Conservation (phyloP, 352 stramenopile genomes). For the Phytophthora sp. region DNA sequence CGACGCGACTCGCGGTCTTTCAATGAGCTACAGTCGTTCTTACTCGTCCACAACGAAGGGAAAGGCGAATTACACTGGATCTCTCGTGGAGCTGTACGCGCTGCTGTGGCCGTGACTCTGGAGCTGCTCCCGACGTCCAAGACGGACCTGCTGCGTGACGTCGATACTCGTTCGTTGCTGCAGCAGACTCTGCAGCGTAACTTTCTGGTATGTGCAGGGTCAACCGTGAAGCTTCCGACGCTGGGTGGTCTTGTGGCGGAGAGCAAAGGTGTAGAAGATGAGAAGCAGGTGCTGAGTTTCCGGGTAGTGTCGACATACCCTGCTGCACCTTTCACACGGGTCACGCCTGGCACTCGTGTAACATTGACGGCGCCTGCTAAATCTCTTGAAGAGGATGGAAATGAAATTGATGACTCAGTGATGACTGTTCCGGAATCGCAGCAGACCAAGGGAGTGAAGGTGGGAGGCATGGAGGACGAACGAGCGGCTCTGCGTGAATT, state of each 20-base stretch:
- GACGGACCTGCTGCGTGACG: conserved; percentile 33
- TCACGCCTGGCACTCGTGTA: conserved; percentile 57
- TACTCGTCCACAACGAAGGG: conserved; percentile 15
- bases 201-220: conserved; percentile 45
- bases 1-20: conserved; percentile 24
- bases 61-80: conserved; percentile 49
- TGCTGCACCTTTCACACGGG: conserved; percentile 32
- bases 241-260: conserved; percentile 30
- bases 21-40: conserved; percentile 29
- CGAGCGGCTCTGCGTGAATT: conserved; percentile 66
- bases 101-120: conserved; percentile 60
- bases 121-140: conserved; percentile 34
- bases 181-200: conserved; percentile 64
- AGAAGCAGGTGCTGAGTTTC: conserved; percentile 37
- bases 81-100: conserved; percentile 42
- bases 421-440: not conserved
- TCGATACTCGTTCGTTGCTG: conserved; percentile 53
- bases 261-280: conserved; percentile 13
- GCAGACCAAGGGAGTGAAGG: conserved; percentile 27
- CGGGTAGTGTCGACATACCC: conserved; percentile 60
- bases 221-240: conserved; percentile 49
- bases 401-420: not conserved
- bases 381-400: not conserved
- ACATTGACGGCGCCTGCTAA: conserved; percentile 48
- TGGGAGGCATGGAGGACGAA: conserved; percentile 77